Base-by-base conservation (phyloP, 371 early-diverging fungal species). In the Mortierella sp. region DNA sequence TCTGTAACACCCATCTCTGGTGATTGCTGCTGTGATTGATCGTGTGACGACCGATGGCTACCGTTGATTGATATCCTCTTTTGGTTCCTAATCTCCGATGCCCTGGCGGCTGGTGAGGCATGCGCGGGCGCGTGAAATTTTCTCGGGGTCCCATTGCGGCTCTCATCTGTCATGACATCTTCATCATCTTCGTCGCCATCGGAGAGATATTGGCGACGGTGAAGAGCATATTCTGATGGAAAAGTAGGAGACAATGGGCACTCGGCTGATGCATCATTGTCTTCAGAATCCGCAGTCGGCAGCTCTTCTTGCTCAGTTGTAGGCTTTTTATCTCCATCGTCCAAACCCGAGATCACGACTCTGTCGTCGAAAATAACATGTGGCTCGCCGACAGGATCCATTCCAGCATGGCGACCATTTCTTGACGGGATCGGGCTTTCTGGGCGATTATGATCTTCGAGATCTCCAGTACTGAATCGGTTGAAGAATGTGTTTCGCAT, bases 191-290 rank as follows among this genome's bases (percentile, higher is more conserved):
- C 61, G 38, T 19, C 31, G 0, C 51, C 52, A 9, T 71, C 64
- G 18, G 50, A 63, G 12, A 50, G 41, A 2, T 66, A 58, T 9
- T 67, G 66, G 5, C 66, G 76, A 13, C 58, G 61, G 41, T 52
- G 47, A 39, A 76, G 58, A 10, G 70, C 70, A 24, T 69, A 39
- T 13, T 76, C 76, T 6, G 76, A 76, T 8, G 76, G 76, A 43
- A 76, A 69, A 5, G 70, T 76, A 13, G 52, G 70, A 0, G 76
- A 76, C 47, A 61, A 47, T 1, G 52, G 58, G 1, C 39, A 52
- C 1, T 52, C 68, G 5, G 31, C 18, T 0, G 61, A 39, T 13
- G 52, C 34, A 10, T 60, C 64, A 30, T 57, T 43, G 13, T 50
- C 71, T 8, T 64, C 61, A 14, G 58, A 54, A 21, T 60, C 55